Evolutionary conservation across 1,139 yeast genomes (phyloP), one percentile per base, ranked within the genome.

Genomic region (Yamadazyma epiphylla): DNA sequence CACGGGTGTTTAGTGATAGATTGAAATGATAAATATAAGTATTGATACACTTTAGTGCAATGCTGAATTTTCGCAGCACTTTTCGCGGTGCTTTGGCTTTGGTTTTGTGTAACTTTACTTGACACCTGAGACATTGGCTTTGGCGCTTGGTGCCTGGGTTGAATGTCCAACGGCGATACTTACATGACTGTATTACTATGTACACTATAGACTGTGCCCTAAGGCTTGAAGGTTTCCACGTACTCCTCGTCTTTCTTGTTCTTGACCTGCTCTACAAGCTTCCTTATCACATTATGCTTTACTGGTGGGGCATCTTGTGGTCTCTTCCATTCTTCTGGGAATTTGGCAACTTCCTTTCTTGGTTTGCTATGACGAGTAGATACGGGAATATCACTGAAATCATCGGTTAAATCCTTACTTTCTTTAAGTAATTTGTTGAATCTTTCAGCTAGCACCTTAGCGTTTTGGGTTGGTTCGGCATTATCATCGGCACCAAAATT

Each of bases 301-400:
- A 41, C 38, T 5, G 60, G 58, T 22, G 82, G 80, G 1, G 84
- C 80, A 47, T 77, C 77, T 42, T 79, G 62, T 21, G 94, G 94
- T 47, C 87, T 76, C 50, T 76, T 78, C 98, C 98, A 91, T 29
- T 70, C 76, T 39, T 78, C 77, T 7, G 97, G 97, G 65, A 86
- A 89, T 26, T 36, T 35, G 25, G 73, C 55, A 35, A 60, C 55
- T 35, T 60, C 53, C 52, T 68, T 70, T 42, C 68, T 70, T 22
- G 60, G 51, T 39, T 68, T 62, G 54, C 65, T 70, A 53, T 83
- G 91, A 54, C 95, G 78, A 17, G 71, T 76, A 53, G 88, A 95
- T 29, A 91, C 58, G 19, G 97, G 96, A 24, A 91, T 64, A 48
- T 86, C 95, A 26, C 70, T 65, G 46, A 86, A 84, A 40, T 84